phyloP scores from a whole-genome alignment of 306 rosid genomes.

The Lathyrus oleraceus region DNA sequence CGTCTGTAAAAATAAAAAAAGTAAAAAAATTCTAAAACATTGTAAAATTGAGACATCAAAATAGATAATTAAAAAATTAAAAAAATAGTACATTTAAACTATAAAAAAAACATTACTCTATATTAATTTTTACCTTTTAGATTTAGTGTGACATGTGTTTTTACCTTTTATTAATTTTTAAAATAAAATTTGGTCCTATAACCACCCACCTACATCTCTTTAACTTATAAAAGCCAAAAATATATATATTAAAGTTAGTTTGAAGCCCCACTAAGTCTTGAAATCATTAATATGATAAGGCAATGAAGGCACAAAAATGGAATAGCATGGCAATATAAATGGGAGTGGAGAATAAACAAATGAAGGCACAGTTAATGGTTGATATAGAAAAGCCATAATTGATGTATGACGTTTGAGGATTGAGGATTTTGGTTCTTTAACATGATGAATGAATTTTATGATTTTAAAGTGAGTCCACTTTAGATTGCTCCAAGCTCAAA shows the following conservation, averaged over 20 bases:
- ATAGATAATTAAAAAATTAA: too few relatives aligned
- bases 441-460: background rate
- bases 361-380: conserved; percentile 1
- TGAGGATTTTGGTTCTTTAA: conserved; percentile 4
- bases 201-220: background rate
- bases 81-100: too few relatives aligned
- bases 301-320: background rate
- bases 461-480: conserved; percentile 26
- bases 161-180: background rate
- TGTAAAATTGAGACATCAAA: too few relatives aligned
- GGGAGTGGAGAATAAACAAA: conserved; percentile 12
- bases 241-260: background rate
- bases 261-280: background rate
- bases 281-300: background rate
- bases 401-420: conserved; percentile 35
- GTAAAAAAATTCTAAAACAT: too few relatives aligned
- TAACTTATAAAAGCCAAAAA: background rate
- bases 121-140: background rate
- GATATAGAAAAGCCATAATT: conserved; percentile 28
- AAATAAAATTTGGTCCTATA: background rate
- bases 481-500: conserved; percentile 19
- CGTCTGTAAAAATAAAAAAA: too few relatives aligned
- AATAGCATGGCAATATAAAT: background rate
- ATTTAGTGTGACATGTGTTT: background rate
- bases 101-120: too few relatives aligned